Percentiles rank a stretch among this genome's conserved stretches.
These are phyloP conservation scores for Fragaria nilgerrensis DNA, from an alignment of 306 rosid genomes.

Conservation along the genomic window DNA sequence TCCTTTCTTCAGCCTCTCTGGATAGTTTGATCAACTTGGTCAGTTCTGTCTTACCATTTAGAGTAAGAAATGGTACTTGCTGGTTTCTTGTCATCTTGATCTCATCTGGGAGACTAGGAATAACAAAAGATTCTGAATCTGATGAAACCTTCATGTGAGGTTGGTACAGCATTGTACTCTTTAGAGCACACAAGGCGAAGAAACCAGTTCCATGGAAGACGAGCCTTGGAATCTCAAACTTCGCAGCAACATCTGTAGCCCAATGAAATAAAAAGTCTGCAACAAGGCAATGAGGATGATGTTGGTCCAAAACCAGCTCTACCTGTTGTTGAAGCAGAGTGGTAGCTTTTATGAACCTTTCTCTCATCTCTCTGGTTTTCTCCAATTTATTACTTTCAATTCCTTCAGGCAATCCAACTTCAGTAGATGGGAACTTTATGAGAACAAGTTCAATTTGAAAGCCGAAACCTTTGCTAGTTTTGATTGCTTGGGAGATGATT, in stretches of 20 bases:
- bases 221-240: conserved; percentile 34
- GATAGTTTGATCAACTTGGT: not conserved
- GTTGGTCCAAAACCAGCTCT: not conserved
- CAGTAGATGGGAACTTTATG: conserved; percentile 9
- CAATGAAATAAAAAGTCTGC: conserved; percentile 17
- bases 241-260: conserved; percentile 14
- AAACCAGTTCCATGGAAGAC: conserved; percentile 30
- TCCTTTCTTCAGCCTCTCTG: not conserved
- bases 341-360: not conserved
- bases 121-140: conserved; percentile 15
- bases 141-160: conserved; percentile 35
- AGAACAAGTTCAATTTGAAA: not conserved
- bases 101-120: conserved; percentile 28
- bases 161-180: not conserved
- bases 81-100: conserved; percentile 28
- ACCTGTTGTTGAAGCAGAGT: conserved; percentile 12
- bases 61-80: not conserved
- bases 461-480: not conserved
- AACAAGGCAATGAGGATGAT: conserved; percentile 20
- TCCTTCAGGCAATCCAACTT: conserved; percentile 13
- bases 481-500: not conserved
- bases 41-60: not conserved
- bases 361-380: not conserved
- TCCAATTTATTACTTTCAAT: not conserved
- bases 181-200: conserved; percentile 19